Percentiles rank a stretch among this genome's conserved stretches.
phyloP scores from a whole-genome alignment of 768 basidiomycete species.

The Gymnopilus dilepis region DNA sequence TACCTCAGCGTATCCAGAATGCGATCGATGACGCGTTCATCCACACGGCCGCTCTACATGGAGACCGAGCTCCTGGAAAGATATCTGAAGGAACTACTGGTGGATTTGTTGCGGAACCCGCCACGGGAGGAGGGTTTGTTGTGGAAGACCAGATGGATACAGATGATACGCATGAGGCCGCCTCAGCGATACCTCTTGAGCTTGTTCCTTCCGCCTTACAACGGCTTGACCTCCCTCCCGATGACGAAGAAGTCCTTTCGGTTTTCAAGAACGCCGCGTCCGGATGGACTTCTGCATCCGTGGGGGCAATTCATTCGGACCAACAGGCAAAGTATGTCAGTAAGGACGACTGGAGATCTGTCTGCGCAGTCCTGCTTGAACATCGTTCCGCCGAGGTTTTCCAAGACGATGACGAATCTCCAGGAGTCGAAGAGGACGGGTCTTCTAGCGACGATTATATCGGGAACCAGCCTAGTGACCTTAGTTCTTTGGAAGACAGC shows the following conservation, averaged over 20 bases:
- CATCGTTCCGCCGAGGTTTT: slow-evolving; percentile 35
- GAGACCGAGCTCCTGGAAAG: not conserved
- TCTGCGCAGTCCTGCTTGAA: slow-evolving; percentile 78
- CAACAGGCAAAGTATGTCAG: slow-evolving; percentile 47
- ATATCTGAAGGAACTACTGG: slow-evolving; percentile 22
- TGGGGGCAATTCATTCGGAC: not conserved
- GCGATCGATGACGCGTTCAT: slow-evolving; percentile 59
- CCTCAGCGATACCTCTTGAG: slow-evolving; percentile 55
- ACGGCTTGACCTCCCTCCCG: slow-evolving; percentile 65
- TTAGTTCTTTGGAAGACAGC: slow-evolving; percentile 27
- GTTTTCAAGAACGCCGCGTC: slow-evolving; percentile 79
- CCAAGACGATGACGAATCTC: slow-evolving; percentile 28
- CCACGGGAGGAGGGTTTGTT: slow-evolving; percentile 39
- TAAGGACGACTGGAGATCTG: slow-evolving; percentile 77
- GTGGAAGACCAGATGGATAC: slow-evolving; percentile 19
- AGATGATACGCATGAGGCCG: not conserved
- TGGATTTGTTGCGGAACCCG: slow-evolving; percentile 36
- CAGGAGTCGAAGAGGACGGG: slow-evolving; percentile 24
- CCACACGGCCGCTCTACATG: slow-evolving; percentile 30
- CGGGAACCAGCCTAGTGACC: slow-evolving; percentile 23
- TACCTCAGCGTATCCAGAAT: slow-evolving; percentile 46
- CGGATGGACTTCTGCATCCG: slow-evolving; percentile 59
- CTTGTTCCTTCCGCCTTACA: slow-evolving; percentile 66
- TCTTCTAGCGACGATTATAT: slow-evolving; percentile 30
- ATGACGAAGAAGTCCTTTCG: slow-evolving; percentile 73